phyloP scores from a whole-genome alignment of 2,329 filamentous ascomycete species.

The Fusarium ramigenum region DNA sequence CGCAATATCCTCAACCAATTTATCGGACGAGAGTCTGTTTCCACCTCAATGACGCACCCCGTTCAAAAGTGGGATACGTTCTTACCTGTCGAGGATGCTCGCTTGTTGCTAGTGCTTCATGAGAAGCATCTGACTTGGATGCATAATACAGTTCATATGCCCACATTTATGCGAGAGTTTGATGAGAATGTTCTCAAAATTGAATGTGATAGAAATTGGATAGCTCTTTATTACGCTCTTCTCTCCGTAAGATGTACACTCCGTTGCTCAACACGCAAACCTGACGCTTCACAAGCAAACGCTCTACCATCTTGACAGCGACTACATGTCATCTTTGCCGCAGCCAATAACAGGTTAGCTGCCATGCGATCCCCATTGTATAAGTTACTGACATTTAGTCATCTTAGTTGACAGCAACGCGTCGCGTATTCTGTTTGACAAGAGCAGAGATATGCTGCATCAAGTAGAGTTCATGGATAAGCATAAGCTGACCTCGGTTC shows the following conservation, averaged over 20 bases:
- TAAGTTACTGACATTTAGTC: rapidly evolving
- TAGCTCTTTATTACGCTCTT: neutral
- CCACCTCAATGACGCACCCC: rapidly evolving
- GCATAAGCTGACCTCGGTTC: neutral
- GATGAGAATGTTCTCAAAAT: neutral
- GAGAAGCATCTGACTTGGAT: neutral
- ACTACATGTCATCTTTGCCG: rapidly evolving
- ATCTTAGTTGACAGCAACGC: rapidly evolving
- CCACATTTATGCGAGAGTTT: neutral
- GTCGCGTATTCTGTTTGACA: neutral
- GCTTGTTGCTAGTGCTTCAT: neutral
- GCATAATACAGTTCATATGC: neutral
- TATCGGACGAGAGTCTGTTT: neutral
- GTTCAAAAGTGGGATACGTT: neutral
- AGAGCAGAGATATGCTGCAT: neutral
- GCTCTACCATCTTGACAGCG: neutral
- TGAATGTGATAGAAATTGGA: neutral
- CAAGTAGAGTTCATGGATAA: neutral
- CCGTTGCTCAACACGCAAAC: rapidly evolving
- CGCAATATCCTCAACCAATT: neutral
- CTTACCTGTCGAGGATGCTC: neutral
- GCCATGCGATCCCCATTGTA: too few species aligned
- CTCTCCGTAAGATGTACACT: neutral
- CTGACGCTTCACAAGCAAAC: neutral
- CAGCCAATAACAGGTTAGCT: neutral